Percentiles rank a stretch among this genome's conserved stretches.
phyloP scores from a whole-genome alignment of 768 basidiomycete species.

The Macrolepiota albuminosa region DNA sequence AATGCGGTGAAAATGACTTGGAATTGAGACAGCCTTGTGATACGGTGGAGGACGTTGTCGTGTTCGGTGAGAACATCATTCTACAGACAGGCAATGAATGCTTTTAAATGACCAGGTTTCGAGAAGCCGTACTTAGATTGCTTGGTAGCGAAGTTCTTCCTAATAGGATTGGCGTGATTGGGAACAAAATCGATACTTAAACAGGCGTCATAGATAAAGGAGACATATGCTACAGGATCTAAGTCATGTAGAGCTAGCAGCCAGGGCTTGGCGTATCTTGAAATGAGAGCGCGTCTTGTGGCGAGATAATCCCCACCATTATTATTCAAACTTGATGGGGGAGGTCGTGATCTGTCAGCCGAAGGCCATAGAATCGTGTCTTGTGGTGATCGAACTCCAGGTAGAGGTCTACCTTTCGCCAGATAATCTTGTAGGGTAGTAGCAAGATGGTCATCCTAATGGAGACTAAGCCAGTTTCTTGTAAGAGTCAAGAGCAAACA shows the following conservation, averaged over 20 bases:
- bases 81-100: neutral
- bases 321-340: constrained; percentile 34
- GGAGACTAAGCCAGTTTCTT: neutral
- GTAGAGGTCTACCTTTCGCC: constrained; percentile 50
- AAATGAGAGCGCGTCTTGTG: constrained; percentile 47
- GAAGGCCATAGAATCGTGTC: constrained; percentile 56
- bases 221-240: constrained; percentile 48
- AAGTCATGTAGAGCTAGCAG: constrained; percentile 63
- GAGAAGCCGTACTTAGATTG: constrained; percentile 10
- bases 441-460: constrained; percentile 63
- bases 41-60: constrained; percentile 43
- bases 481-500: neutral
- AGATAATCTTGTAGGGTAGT: constrained; percentile 65
- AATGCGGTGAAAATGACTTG: constrained; percentile 53
- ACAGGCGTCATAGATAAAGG: constrained; percentile 49
- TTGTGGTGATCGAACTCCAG: constrained; percentile 51
- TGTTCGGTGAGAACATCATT: constrained; percentile 12
- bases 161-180: constrained; percentile 10
- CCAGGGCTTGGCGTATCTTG: constrained; percentile 63
- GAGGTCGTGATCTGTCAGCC: constrained; percentile 28
- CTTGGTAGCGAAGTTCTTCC: constrained; percentile 4
- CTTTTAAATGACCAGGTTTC: neutral
- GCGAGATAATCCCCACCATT: constrained; percentile 73
- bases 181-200: constrained; percentile 35
- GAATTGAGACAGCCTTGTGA: constrained; percentile 50